A percentile compares a stretch with the other conserved stretches of the same genome.
Conservation (phyloP, 176 grass and related monocot species). For the Bonia amplexicaulis region DNA sequence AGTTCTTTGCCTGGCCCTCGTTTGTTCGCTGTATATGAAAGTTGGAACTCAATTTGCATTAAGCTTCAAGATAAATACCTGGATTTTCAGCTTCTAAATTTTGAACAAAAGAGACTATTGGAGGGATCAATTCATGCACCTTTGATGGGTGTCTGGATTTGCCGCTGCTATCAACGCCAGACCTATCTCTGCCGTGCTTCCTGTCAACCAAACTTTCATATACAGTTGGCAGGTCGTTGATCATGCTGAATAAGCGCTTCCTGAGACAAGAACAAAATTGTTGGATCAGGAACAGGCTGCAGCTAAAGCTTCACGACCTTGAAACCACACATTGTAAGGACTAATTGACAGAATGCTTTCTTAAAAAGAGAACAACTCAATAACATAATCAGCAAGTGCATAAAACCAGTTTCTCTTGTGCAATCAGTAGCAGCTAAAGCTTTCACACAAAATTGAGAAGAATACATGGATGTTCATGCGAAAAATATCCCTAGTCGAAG, state of each 20-base stretch:
- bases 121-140: constrained; percentile 17
- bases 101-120: background rate
- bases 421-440: constrained; percentile 2
- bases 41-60: background rate
- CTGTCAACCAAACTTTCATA: constrained; percentile 55
- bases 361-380: background rate
- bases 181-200: constrained; percentile 53
- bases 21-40: constrained; percentile 16
- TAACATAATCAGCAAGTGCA: background rate
- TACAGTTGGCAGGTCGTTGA: constrained; percentile 62
- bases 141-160: constrained; percentile 62
- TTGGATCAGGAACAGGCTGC: background rate
- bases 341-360: background rate
- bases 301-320: constrained; percentile 14
- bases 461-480: background rate
- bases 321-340: background rate
- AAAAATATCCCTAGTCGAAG: background rate
- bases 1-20: constrained; percentile 31
- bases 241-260: constrained; percentile 72
- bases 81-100: background rate
- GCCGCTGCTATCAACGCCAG: constrained; percentile 51
- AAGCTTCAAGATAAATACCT: background rate
- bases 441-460: background rate
- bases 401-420: background rate
- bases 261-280: constrained; percentile 32